Evolutionary conservation across 2,329 filamentous ascomycete genomes (phyloP).

Genomic region (Fusarium metavorans): DNA sequence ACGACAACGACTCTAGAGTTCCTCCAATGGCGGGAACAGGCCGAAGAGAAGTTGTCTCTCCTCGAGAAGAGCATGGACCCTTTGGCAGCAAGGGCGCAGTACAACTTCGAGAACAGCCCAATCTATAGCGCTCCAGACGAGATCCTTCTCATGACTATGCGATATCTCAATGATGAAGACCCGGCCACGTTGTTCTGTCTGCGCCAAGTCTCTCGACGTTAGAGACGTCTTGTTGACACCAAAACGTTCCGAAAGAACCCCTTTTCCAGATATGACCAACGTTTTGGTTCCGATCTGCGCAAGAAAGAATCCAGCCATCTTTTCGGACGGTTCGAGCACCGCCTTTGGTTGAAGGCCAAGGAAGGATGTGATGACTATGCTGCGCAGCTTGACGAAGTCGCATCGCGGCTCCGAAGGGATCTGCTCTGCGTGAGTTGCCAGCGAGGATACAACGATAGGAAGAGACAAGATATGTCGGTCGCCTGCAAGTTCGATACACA

Average conservation of each 20-base stretch:
- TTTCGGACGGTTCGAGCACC: not conserved
- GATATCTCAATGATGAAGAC: not conserved
- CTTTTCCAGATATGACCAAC: not conserved
- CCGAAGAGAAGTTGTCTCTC: not conserved
- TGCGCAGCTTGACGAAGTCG: not conserved
- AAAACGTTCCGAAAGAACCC: not conserved
- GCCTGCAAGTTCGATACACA: not conserved
- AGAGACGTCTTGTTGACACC: not conserved
- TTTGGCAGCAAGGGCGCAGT: not conserved
- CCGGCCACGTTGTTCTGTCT: not conserved
- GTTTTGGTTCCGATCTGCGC: not conserved
- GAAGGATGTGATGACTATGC: too few species aligned
- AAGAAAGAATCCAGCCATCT: accelerated
- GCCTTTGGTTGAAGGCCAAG: not conserved
- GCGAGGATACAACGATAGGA: not conserved
- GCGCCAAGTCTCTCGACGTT: not conserved
- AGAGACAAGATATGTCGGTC: not conserved
- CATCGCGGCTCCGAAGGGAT: not conserved
- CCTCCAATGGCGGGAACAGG: not conserved
- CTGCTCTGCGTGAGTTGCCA: not conserved
- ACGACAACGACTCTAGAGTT: not conserved
- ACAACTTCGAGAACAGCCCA: not conserved
- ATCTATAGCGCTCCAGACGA: not conserved
- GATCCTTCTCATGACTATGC: not conserved
- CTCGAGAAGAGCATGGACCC: not conserved